These are phyloP conservation scores for Cryptosporidium tyzzeri DNA, from an alignment of 169 alveolate species.

Conservation along the genomic window DNA sequence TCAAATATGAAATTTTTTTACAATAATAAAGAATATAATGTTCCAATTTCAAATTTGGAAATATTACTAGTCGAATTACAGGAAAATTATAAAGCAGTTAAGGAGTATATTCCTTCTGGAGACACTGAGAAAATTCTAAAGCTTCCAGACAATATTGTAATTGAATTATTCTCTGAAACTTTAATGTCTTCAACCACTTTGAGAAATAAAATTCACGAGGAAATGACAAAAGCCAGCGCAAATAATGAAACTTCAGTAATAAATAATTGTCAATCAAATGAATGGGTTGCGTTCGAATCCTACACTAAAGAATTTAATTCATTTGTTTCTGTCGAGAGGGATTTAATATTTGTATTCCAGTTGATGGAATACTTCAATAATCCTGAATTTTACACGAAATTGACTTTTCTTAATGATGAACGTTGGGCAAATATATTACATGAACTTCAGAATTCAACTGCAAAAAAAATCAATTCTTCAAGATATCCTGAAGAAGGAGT, in stretches of 20 bases:
- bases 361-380: conserved; percentile 26
- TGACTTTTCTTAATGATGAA: background rate
- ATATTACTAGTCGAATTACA: conserved; percentile 34
- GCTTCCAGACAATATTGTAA: conserved; percentile 4
- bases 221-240: conserved; percentile 46
- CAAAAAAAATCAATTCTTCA: background rate
- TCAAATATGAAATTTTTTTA: conserved; percentile 22
- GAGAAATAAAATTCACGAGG: conserved; percentile 47
- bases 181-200: conserved; percentile 36
- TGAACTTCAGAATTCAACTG: background rate
- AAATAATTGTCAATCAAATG: conserved; percentile 1
- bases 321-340: conserved; percentile 64
- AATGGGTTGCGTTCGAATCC: conserved; percentile 43
- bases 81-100: conserved; percentile 17
- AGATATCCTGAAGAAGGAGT: conserved; percentile 70
- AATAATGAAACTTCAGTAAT: conserved; percentile 9
- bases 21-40: conserved; percentile 34
- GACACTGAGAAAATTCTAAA: conserved; percentile 1
- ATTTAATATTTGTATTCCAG: conserved; percentile 33
- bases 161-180: conserved; percentile 54
- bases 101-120: conserved; percentile 12
- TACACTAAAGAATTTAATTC: conserved; percentile 25
- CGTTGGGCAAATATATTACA: background rate
- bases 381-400: conserved; percentile 21
- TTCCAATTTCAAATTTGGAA: conserved; percentile 24